Base-by-base conservation (phyloP, 2,329 filamentous ascomycete species). In the Dryadomyces sulphureus region DNA sequence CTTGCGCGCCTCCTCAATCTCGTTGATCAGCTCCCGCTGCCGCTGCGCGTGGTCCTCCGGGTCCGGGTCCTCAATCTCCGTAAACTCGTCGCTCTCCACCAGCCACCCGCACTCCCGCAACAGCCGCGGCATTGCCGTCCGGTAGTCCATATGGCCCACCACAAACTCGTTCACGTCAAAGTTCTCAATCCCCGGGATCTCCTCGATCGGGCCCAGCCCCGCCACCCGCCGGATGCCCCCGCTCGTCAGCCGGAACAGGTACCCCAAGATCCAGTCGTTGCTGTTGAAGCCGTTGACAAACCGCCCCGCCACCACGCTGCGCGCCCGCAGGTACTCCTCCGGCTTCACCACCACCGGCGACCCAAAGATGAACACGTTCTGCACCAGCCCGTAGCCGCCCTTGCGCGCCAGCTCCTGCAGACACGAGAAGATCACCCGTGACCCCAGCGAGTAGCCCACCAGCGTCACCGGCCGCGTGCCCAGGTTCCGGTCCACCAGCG, bases 251-350 rank as follows among this genome's bases (percentile, higher is more conserved):
- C 92, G 84, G 72, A 98, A 98, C 1, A 98, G 77, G 59, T 98
- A 98, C 50, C 82, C 88, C 43, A 98, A 65, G 56, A 98, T 96
- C 92, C 92, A 98, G 65, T 98, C 92, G 59, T 92, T 95, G 41
- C 75, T 83, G 54, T 92, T 85, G 65, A 89, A 98, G 16, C 86
- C 92, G 57, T 94, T 98, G 52, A 98, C 79, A 54, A 96, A 94
- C 38, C 89, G 77, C n/a, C 92, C 92, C 7, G 85, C 75, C 4
- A 96, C 84, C 3, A 94, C 81, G n/a, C 81, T 81, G 46, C 83
- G 78, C 9, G 82, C 84, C 55, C 76, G 81, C 21, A 89, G 62
- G 55, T 85, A 96, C 52, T 98, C 92, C 47, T 96, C 90, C 57
- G 78, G 83, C 60, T 90, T 95, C 42, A 86, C 85, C 9, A 98